Evolutionary conservation across 495 filamentous ascomycete species (phyloP), one percentile per base, ranked within the genome.

Genomic region (Pyrenopolyporus hunteri): DNA sequence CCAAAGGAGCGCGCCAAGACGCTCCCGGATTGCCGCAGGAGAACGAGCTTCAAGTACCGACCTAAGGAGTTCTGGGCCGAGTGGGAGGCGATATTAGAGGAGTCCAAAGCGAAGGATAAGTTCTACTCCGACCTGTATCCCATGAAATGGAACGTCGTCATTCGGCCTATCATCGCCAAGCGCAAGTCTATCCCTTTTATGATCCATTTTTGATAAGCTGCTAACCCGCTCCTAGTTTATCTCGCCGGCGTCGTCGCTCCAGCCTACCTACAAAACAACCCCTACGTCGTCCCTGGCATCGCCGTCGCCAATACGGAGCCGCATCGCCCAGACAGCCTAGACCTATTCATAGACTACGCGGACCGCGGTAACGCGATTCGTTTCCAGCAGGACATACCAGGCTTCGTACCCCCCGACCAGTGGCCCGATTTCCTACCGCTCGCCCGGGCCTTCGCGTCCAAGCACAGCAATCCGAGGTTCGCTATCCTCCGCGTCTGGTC

Each of bases 401-500:
- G 49, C 14, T 40, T 70, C 22, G 54, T 73, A 29, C 23, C 50
- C 3, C 74, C 75, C 4, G 37, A 64, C 8, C 51, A 75, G 2
- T 74, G 66, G 59, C 70, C 75, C 4, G 49, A 50, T 1, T 54
- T 80, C 9, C 55, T 73, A 1, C 57, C 66, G 0, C 28, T 49
- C 1, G 75, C 73, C 1, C 61, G 56, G 13, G 59, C 37, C 19
- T 78, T 75, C 60, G 68, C 73, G 7, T 52, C 54, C 6, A 26
- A 63, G 33, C 51, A 75, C 42, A 52, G 25, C 25, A 20, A 36
- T 0, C 33, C 69, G 0, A 73, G 76, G 17, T 82, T 82, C 64
- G 72, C 78, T 0, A 31, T 80, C 11, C 72, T 81, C 3, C 71
- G 78, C 20, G 65, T 81, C 23, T 83, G 78, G 80, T 78, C 76